Conservation (phyloP, 2,329 filamentous ascomycete genomes). For the Talaromyces sp. region DNA sequence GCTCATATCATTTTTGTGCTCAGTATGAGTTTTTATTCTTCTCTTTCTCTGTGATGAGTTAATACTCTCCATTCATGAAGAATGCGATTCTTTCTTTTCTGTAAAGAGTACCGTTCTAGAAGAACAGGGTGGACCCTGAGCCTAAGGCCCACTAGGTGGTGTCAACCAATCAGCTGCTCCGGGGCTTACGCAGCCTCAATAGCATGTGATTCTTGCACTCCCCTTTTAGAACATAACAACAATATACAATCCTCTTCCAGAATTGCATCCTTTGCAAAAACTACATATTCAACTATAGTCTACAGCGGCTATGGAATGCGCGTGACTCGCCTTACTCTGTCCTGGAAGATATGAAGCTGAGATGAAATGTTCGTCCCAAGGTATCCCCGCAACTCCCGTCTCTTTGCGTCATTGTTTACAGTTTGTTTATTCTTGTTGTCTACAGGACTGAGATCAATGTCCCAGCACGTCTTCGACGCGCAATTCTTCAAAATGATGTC, state of each 20-base stretch:
- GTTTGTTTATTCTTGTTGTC: background rate
- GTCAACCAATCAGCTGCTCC: background rate
- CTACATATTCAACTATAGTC: background rate
- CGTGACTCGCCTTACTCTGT: background rate
- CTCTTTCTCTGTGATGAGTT: background rate
- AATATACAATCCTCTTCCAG: background rate
- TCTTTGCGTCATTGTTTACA: background rate
- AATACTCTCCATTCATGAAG: background rate
- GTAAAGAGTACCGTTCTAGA: background rate
- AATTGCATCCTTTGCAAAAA: background rate
- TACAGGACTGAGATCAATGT: conserved; percentile 37
- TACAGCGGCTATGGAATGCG: background rate
- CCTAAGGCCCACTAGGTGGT: background rate
- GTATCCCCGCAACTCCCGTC: background rate
- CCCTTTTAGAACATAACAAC: background rate
- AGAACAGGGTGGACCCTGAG: background rate
- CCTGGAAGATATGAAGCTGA: conserved; percentile 14
- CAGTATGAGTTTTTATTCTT: background rate
- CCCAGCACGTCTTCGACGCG: conserved; percentile 70
- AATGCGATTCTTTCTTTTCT: background rate
- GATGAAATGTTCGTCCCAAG: conserved; percentile 12
- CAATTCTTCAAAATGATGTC: conserved; percentile 70
- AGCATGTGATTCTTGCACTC: conserved; percentile 1
- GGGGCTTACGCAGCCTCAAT: conserved; percentile 1
- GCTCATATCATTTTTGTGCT: background rate